Conservation (phyloP, 805 yeast species). For the Spathaspora gorwiae region DNA sequence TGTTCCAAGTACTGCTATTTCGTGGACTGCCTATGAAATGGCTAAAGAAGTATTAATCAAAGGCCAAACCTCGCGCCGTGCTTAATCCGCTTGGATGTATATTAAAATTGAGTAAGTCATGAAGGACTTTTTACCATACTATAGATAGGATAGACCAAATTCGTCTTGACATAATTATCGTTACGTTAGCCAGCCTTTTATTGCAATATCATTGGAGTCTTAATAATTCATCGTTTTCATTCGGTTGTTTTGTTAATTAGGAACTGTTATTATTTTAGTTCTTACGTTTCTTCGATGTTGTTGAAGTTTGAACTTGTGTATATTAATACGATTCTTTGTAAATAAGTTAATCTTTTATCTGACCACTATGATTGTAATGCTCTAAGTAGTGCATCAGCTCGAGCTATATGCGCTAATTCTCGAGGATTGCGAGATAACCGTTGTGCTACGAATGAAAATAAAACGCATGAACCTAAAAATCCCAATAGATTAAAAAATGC, state of each 20-base stretch:
- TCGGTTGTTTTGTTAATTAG: not conserved
- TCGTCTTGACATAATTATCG: too few relatives aligned
- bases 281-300: not conserved
- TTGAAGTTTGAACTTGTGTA: not conserved
- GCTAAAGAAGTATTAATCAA: constrained; percentile 68
- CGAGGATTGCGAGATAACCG: constrained; percentile 33
- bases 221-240: not conserved
- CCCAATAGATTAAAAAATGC: constrained; percentile 80
- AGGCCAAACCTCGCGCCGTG: constrained; percentile 1
- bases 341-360: not conserved
- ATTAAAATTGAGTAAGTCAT: too few relatives aligned
- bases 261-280: not conserved
- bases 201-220: too few relatives aligned
- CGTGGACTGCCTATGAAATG: constrained; percentile 98
- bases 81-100: too few relatives aligned
- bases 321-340: not conserved
- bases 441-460: constrained; percentile 78
- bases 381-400: constrained; percentile 21
- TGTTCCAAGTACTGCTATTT: constrained; percentile 93
- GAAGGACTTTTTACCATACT: too few relatives aligned
- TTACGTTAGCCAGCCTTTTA: too few relatives aligned
- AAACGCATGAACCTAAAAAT: constrained; percentile 73
- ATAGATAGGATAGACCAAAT: too few relatives aligned
- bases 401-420: constrained; percentile 25
- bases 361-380: constrained; percentile 15